Base-by-base conservation (phyloP, 495 filamentous ascomycete genomes). In the Podospora pseudopauciseta region DNA sequence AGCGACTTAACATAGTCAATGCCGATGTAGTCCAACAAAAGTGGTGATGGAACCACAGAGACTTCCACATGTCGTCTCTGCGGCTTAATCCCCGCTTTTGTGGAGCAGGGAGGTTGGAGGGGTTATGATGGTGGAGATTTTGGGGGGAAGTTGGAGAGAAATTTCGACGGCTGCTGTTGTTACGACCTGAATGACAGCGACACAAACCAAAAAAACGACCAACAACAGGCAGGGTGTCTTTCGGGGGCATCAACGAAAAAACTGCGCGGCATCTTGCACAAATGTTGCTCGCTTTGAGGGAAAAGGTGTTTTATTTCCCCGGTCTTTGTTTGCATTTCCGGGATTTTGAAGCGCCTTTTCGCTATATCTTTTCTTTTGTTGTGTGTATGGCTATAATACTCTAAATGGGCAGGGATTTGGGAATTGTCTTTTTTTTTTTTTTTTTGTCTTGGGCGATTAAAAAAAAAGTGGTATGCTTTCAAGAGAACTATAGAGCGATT, bases 1-100 rank as follows among this genome's bases (percentile, higher is more conserved):
- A 82, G 34, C 63, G 60, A 19, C 19, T n/a, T 60, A 15, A 65
- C 5, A 5, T 16, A 7, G 9, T 49, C 30, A 39, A 27, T 28
- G 4, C 39, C 39, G 39, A 16, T 49, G 39, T 49, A 16, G 39
- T 49, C 9, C 39, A 58, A 28, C 6, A 34, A 65, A 26, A 53
- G 53, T 65, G 27, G 63, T 67, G 61, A 60, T 63, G 39, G 26
- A 58, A 54, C 13, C 27, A 44, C 20, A 55, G 13, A 30, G 57
- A 58, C 20, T 11, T 19, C 18, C 7, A 28, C 27, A 60, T 23
- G 57, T 60, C 44, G 18, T 64, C 30, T 54, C 60, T 20, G n/a
- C 23, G 20, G 18, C 18, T 27, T 53, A 65, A 58, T 18, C 63
- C 60, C 55, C n/a, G 55, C n/a, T 58, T 58, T 58, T 58, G 23